phyloP scores from a whole-genome alignment of 345 rosid genomes.

The Arabidopsis suecica region DNA sequence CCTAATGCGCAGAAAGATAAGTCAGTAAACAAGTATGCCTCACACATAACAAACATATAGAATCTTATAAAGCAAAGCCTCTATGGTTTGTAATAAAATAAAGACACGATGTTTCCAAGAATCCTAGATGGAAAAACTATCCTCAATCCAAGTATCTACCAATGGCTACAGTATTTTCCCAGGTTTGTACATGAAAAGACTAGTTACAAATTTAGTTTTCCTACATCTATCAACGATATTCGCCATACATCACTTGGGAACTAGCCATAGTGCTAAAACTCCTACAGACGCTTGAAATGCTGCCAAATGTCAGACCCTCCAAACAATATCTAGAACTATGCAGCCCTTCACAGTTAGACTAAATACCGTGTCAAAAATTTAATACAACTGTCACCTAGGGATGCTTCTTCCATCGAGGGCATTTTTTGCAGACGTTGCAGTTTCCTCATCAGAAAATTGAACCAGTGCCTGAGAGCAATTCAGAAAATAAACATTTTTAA shows the following conservation, averaged over 20 bases:
- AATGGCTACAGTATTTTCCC: conserved; percentile 4
- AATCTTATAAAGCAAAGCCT: conserved; percentile 2
- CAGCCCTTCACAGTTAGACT: conserved; percentile 54
- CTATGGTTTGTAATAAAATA: background rate
- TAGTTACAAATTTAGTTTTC: background rate
- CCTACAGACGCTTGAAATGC: conserved; percentile 19
- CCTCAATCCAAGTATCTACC: conserved; percentile 8
- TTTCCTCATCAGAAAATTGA: conserved; percentile 92
- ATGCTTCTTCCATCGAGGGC: conserved; percentile 95
- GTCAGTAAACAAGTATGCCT: conserved; percentile 29
- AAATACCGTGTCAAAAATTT: conserved; percentile 67
- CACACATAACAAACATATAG: background rate
- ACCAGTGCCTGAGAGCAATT: conserved; percentile 80
- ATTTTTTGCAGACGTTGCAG: conserved; percentile 87
- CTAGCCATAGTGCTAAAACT: background rate
- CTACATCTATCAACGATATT: background rate
- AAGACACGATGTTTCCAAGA: background rate
- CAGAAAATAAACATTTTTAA: conserved; percentile 21
- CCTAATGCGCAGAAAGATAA: conserved; percentile 51
- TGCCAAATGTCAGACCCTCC: conserved; percentile 33
- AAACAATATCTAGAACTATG: conserved; percentile 37
- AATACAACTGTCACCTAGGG: conserved; percentile 92
- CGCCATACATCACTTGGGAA: conserved; percentile 16
- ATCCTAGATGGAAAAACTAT: conserved; percentile 3
- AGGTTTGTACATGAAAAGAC: background rate